Conservation (phyloP, 1,284 basidiomycete species). For the Cystobasidium slooffiae region DNA sequence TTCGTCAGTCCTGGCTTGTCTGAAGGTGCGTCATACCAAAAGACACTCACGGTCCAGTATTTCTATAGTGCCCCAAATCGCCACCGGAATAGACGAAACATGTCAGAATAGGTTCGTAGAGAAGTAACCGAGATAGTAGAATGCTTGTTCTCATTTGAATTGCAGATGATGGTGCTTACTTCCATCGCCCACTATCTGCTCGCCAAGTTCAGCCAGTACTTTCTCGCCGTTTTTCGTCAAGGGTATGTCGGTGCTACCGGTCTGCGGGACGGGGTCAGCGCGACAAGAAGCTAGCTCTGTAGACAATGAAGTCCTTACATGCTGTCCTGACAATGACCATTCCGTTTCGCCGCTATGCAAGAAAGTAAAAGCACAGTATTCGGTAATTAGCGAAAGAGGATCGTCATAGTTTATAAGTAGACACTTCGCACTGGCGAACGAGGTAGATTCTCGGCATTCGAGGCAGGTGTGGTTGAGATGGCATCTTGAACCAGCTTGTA, state of each 20-base stretch:
- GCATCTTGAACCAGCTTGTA: slow-evolving; percentile 4
- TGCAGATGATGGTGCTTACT: too few relatives aligned
- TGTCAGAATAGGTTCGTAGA: too few relatives aligned
- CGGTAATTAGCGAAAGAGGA: background rate
- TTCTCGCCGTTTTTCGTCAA: slow-evolving; percentile 75
- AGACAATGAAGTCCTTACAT: background rate
- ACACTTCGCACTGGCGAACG: slow-evolving; percentile 20
- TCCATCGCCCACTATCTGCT: slow-evolving; percentile 71
- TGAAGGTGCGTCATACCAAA: background rate
- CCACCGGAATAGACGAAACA: background rate
- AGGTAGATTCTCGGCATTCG: slow-evolving; percentile 44
- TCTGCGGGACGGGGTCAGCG: slow-evolving; percentile 62
- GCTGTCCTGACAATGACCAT: slow-evolving; percentile 40
- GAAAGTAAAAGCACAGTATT: too few relatives aligned
- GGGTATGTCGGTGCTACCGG: slow-evolving; percentile 83
- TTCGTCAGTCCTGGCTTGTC: slow-evolving; percentile 51
- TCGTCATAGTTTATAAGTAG: background rate
- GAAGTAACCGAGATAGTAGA: too few relatives aligned
- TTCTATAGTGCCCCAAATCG: background rate
- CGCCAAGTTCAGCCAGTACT: slow-evolving; percentile 70
- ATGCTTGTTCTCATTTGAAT: too few relatives aligned
- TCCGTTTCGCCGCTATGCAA: slow-evolving; percentile 32
- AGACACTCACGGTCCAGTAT: slow-evolving; percentile 28
- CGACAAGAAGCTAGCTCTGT: background rate
- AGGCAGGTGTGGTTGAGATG: slow-evolving; percentile 41